These are phyloP conservation scores for Lathyrus oleraceus DNA, from an alignment of 306 rosid genomes.

Conservation along the genomic window DNA sequence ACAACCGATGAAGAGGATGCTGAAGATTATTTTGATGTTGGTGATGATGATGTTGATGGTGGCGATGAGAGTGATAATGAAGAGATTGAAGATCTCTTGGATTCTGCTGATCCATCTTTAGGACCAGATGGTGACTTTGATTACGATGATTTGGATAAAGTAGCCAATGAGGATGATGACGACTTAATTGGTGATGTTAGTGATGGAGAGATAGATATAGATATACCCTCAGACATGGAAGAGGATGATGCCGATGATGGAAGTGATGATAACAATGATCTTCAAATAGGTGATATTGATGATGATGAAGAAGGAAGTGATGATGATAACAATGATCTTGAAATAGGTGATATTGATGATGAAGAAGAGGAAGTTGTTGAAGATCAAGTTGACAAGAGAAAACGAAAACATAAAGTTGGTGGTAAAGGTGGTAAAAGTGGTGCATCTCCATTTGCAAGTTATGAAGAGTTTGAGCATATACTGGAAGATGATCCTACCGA, in stretches of 20 bases:
- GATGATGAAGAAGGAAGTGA: conserved; percentile 30
- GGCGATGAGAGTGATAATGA: conserved; percentile 85
- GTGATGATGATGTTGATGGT: conserved; percentile 55
- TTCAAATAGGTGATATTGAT: conserved; percentile 45
- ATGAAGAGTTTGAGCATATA: conserved; percentile 83
- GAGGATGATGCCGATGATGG: conserved; percentile 50
- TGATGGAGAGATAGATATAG: conserved; percentile 68
- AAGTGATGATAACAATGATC: background rate
- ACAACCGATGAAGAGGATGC: conserved; percentile 62
- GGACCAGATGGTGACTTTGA: conserved; percentile 67
- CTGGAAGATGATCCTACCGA: conserved; percentile 37
- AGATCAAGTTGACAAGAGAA: conserved; percentile 42
- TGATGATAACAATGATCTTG: conserved; percentile 22
- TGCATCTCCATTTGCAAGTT: conserved; percentile 58
- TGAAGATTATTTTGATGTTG: conserved; percentile 61
- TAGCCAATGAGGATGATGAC: conserved; percentile 72
- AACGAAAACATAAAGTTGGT: conserved; percentile 51
- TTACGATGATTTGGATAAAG: conserved; percentile 78
- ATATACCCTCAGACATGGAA: conserved; percentile 50
- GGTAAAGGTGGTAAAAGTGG: conserved; percentile 53
- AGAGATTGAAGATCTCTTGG: conserved; percentile 82
- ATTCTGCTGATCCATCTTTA: conserved; percentile 52
- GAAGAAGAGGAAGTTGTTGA: conserved; percentile 37
- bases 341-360: conserved; percentile 62
- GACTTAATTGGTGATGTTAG: conserved; percentile 71